Conservation (phyloP, 2,329 filamentous ascomycete genomes). For the Ascochyta koolunga region DNA sequence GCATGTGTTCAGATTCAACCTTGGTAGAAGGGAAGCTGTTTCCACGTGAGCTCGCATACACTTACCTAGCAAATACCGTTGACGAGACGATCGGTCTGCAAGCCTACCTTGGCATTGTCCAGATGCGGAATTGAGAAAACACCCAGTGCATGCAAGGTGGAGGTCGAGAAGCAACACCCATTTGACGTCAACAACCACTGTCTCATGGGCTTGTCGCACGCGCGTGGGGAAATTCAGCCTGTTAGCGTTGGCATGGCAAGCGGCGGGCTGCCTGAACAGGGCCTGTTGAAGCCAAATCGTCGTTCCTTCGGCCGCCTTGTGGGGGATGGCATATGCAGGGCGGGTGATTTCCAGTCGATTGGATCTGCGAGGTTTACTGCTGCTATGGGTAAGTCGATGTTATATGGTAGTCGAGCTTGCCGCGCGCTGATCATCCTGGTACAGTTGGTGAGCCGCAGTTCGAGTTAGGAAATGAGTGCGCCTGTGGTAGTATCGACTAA, state of each 20-base stretch:
- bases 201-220: background rate
- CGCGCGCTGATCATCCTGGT: background rate
- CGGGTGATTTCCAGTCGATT: background rate
- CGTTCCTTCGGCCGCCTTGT: background rate
- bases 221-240: background rate
- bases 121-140: background rate
- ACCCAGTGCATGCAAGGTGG: background rate
- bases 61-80: background rate
- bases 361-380: background rate
- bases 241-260: background rate
- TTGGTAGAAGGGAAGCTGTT: background rate
- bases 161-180: background rate
- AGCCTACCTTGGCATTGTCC: conserved; percentile 1
- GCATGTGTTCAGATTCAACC: no score
- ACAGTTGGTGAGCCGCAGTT: background rate
- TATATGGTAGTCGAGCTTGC: background rate
- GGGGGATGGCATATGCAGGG: background rate
- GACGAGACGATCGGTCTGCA: background rate
- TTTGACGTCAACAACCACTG: background rate
- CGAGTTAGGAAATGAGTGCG: background rate
- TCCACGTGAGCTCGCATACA: background rate
- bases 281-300: conserved; percentile 1
- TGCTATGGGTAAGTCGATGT: background rate
- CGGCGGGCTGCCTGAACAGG: background rate
- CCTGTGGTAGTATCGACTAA: background rate